Evolutionary conservation across 2,329 filamentous ascomycete genomes (phyloP).

Genomic region (Colletotrichum brevisporum): DNA sequence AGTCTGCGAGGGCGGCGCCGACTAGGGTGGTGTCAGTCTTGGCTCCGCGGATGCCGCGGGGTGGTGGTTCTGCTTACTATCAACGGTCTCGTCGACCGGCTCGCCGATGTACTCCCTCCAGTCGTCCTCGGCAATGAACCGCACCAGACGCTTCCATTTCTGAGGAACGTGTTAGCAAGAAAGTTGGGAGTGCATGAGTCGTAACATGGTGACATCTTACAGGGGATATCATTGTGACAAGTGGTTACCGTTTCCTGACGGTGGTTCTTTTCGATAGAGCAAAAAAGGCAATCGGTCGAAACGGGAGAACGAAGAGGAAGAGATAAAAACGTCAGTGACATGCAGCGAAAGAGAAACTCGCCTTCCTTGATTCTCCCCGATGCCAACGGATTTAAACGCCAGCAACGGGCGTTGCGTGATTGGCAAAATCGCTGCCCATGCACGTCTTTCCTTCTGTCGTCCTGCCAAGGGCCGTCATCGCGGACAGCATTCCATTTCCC

Average conservation of each 20-base stretch:
- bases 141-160: conserved; percentile 44
- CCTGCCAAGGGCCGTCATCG: conserved; percentile 5
- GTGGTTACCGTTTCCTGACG: not conserved
- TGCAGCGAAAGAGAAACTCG: not conserved
- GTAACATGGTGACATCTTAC: not conserved
- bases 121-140: conserved; percentile 45
- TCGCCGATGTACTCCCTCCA: conserved; percentile 46
- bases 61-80: conserved; percentile 37
- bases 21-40: conserved; percentile 34
- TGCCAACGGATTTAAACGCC: conserved; percentile 20
- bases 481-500: conserved; percentile 10
- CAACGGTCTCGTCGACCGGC: conserved; percentile 42
- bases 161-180: not conserved
- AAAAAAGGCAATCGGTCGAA: not conserved
- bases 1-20: conserved; percentile 43
- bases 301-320: not conserved
- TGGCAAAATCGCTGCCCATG: not conserved
- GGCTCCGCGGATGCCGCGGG: not conserved
- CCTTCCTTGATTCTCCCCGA: not conserved
- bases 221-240: conserved; percentile 26
- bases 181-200: not conserved
- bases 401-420: not conserved
- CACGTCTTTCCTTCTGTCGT: conserved; percentile 12
- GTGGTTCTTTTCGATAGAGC: not conserved
- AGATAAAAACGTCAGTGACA: not conserved